Conservation (phyloP, 2,329 filamentous ascomycete species). For the Colletotrichum tabaci region DNA sequence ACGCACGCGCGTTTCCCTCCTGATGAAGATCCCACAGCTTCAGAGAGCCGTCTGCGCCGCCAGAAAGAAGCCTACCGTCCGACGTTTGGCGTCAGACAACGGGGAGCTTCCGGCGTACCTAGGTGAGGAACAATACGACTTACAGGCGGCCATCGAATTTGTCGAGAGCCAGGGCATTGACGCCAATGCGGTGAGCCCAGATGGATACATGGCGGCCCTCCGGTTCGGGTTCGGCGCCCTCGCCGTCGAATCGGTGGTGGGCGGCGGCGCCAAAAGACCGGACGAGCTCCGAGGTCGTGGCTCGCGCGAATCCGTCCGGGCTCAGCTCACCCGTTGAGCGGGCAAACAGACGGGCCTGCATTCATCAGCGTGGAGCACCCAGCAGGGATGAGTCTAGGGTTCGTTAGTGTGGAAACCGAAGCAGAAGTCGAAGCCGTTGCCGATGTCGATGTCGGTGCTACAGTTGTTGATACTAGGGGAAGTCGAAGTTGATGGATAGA, state of each 20-base stretch:
- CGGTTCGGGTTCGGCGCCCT: constrained; percentile 30
- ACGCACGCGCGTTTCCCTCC: constrained; percentile 59
- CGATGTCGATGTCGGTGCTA: background rate
- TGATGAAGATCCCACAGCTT: constrained; percentile 89
- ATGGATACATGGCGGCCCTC: constrained; percentile 46
- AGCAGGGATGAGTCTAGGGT: no score
- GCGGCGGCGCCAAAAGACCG: constrained; percentile 78
- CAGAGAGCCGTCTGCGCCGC: constrained; percentile 87
- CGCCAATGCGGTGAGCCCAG: constrained; percentile 83
- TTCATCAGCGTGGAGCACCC: constrained; percentile 53
- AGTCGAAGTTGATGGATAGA: no score
- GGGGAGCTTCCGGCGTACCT: background rate
- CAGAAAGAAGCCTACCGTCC: constrained; percentile 79
- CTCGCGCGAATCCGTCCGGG: constrained; percentile 75
- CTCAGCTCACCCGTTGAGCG: constrained; percentile 79
- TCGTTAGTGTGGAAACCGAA: no score
- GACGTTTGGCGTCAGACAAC: constrained; percentile 7
- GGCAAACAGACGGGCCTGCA: constrained; percentile 84
- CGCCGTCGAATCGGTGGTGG: constrained; percentile 79
- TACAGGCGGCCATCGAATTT: constrained; percentile 84
- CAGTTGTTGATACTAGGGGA: no score
- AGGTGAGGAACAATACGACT: constrained; percentile 44
- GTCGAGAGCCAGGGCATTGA: constrained; percentile 85
- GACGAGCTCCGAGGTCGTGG: constrained; percentile 76
- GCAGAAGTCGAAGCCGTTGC: background rate